phyloP scores from a whole-genome alignment of 2,329 filamentous ascomycete species.

The Talaromyces islandicus region DNA sequence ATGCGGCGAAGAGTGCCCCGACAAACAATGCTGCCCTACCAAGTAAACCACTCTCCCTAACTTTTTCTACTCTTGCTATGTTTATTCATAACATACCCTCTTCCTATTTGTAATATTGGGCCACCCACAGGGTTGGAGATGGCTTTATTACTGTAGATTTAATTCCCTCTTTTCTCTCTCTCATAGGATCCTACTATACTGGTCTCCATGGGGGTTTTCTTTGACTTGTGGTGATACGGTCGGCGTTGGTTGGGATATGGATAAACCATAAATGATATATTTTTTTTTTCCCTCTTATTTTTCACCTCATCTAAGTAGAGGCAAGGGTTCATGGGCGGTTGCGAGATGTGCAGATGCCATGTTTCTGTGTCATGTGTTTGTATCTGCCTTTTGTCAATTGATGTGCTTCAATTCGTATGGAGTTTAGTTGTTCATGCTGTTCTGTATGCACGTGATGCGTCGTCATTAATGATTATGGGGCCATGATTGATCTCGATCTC shows the following conservation, averaged over 20 bases:
- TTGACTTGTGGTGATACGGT: not conserved
- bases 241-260: not conserved
- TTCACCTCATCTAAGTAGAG: too few relatives aligned
- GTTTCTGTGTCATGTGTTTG: not conserved
- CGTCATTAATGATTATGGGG: slow-evolving; percentile 8
- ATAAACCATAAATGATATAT: not conserved
- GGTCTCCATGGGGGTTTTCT: not conserved
- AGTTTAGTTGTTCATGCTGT: not conserved
- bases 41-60: slow-evolving; percentile 13
- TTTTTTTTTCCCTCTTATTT: not conserved
- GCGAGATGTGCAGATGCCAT: slow-evolving; percentile 11
- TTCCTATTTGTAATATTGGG: not conserved
- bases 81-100: slow-evolving; percentile 1
- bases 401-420: not conserved
- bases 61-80: not conserved
- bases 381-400: not conserved
- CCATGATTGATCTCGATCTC: not conserved
- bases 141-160: not conserved
- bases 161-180: not conserved
- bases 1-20: slow-evolving; percentile 41
- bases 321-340: slow-evolving; percentile 24
- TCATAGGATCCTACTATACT: not conserved
- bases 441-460: slow-evolving; percentile 8
- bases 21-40: slow-evolving; percentile 37
- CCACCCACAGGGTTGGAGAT: not conserved